Conservation (phyloP, 495 filamentous ascomycete genomes). For the Aspergillus wentii region DNA sequence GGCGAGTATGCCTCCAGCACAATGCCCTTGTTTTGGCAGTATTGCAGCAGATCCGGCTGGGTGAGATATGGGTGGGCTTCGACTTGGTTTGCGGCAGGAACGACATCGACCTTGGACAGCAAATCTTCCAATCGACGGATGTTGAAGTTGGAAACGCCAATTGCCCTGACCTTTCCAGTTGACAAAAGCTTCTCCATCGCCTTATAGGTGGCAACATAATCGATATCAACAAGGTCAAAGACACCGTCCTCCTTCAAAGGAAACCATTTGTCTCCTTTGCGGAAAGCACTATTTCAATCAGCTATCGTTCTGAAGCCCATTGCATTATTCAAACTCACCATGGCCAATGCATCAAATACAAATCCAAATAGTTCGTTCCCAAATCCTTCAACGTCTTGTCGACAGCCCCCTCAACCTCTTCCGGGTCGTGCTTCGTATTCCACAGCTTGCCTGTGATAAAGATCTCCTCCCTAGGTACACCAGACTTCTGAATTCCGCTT, state of each 20-base stretch:
- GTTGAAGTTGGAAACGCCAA: slow-evolving; percentile 57
- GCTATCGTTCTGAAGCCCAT: not conserved
- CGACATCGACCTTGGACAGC: slow-evolving; percentile 26
- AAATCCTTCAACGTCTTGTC: slow-evolving; percentile 53
- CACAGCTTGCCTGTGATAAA: slow-evolving; percentile 73
- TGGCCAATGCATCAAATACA: slow-evolving; percentile 70
- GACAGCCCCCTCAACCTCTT: slow-evolving; percentile 39
- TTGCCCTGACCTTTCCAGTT: slow-evolving; percentile 51
- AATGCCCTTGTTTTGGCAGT: slow-evolving; percentile 46
- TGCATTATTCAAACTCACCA: slow-evolving; percentile 20
- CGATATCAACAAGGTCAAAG: slow-evolving; percentile 27
- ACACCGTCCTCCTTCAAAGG: slow-evolving; percentile 37
- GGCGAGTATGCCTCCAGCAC: slow-evolving; percentile 57
- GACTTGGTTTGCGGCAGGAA: slow-evolving; percentile 54
- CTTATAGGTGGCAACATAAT: slow-evolving; percentile 60
- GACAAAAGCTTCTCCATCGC: slow-evolving; percentile 55
- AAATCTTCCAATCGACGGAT: slow-evolving; percentile 40
- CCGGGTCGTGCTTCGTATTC: slow-evolving; percentile 29
- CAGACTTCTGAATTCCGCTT: slow-evolving; percentile 51
- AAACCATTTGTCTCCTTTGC: slow-evolving; percentile 25
- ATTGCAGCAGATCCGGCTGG: slow-evolving; percentile 44
- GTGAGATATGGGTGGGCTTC: slow-evolving; percentile 62
- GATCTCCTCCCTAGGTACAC: slow-evolving; percentile 56
- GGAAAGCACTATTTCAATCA: slow-evolving; percentile 15
- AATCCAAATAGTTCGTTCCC: slow-evolving; percentile 62